These are phyloP conservation scores for Entomophthora muscae DNA, from an alignment of 371 early-diverging fungal genomes.

Conservation along the genomic window DNA sequence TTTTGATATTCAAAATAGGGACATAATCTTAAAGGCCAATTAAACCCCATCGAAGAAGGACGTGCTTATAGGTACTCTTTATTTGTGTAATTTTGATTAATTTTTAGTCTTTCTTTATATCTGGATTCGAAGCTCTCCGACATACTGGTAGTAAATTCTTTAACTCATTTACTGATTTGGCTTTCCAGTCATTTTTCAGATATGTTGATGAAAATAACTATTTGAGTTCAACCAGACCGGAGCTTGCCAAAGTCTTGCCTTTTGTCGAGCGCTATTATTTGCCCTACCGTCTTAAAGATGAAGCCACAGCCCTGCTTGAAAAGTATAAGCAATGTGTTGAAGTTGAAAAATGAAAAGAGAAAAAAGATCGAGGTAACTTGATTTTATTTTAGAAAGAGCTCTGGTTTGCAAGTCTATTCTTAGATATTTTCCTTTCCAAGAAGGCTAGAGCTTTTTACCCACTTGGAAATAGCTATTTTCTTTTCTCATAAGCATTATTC, in stretches of 20 bases:
- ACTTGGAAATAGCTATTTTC: neutral
- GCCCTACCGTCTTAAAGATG: neutral
- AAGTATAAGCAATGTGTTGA: slow-evolving; percentile 4
- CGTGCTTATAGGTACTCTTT: neutral
- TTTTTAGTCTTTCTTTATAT: neutral
- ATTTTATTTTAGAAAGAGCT: neutral
- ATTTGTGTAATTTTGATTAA: neutral
- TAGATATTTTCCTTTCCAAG: neutral
- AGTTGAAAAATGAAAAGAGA: slow-evolving; percentile 1
- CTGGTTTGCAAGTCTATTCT: neutral
- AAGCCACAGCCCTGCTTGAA: neutral
- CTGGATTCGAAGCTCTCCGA: neutral
- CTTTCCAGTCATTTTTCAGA: neutral
- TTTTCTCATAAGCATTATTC: neutral
- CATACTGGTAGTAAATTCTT: neutral
- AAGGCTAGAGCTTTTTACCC: neutral
- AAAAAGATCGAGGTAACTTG: neutral
- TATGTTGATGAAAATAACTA: neutral
- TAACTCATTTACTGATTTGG: neutral
- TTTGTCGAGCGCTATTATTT: neutral
- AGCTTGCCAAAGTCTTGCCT: neutral
- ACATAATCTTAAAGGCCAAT: neutral
- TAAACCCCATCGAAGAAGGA: neutral
- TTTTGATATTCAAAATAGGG: neutral
- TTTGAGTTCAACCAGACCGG: neutral